Evolutionary conservation across 2,329 filamentous ascomycete genomes (phyloP).

Genomic region (Colletotrichum chlorophyti): DNA sequence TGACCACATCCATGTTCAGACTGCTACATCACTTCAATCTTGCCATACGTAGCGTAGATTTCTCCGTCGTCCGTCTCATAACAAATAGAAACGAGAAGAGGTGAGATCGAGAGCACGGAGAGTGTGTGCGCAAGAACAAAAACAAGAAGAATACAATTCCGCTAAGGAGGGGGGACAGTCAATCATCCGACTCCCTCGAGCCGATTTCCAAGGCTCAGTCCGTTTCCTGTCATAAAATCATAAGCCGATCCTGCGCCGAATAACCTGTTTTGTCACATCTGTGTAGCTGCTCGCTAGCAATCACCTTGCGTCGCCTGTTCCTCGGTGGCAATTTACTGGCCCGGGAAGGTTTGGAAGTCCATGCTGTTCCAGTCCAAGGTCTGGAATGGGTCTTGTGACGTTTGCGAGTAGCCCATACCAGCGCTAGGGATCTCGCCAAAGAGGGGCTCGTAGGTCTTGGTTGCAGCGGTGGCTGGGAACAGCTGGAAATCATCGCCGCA

Average conservation of each 20-base stretch:
- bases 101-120: conserved; percentile 15
- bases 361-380: conserved; percentile 48
- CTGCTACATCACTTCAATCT: not conserved
- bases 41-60: not conserved
- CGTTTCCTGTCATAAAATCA: conserved; percentile 26
- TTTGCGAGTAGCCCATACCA: conserved; percentile 59
- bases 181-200: conserved; percentile 1
- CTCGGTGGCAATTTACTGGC: conserved; percentile 35
- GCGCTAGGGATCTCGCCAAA: conserved; percentile 60
- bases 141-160: conserved; percentile 18
- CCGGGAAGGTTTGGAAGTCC: conserved; percentile 39
- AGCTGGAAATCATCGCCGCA: conserved; percentile 68
- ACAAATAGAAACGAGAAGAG: conserved; percentile 19
- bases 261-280: conserved; percentile 9
- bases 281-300: not conserved
- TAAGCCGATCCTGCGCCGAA: conserved; percentile 13
- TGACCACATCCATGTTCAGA: not conserved
- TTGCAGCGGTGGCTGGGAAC: conserved; percentile 51
- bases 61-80: conserved; percentile 25
- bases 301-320: no score
- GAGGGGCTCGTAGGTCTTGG: conserved; percentile 53
- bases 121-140: conserved; percentile 10
- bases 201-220: conserved; percentile 11
- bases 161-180: conserved; percentile 7
- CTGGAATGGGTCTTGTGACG: conserved; percentile 58